Evolutionary conservation across 2,329 filamentous ascomycete species (phyloP).

Genomic region (Pseudogymnoascus sp.): DNA sequence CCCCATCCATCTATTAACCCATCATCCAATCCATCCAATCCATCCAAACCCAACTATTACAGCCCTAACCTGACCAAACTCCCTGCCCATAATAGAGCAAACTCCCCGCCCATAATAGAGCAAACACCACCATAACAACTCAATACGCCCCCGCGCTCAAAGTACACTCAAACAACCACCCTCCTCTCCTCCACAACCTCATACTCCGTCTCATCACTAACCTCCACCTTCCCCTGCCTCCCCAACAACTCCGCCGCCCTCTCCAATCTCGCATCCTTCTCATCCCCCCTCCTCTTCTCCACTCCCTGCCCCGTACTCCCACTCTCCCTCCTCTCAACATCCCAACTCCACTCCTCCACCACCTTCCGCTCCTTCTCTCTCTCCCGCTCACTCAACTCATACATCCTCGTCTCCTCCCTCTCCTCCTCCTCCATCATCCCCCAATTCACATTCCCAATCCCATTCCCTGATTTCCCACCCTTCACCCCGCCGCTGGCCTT

Average conservation of each 20-base stretch:
- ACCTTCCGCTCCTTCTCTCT: background rate
- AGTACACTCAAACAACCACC: background rate
- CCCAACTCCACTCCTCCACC: conserved; percentile 13
- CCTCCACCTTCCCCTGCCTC: background rate
- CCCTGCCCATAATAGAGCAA: background rate
- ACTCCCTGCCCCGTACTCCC: conserved; percentile 30
- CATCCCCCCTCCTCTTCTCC: conserved; percentile 18
- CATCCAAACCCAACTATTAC: background rate
- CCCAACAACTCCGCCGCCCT: conserved; percentile 35
- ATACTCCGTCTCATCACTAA: too few relatives aligned
- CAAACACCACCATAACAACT: background rate
- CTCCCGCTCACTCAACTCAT: background rate
- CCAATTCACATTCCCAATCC: conserved; percentile 13
- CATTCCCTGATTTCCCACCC: conserved; percentile 11
- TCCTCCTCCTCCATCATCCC: background rate
- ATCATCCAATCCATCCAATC: background rate
- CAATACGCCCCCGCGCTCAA: background rate
- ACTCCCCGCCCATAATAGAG: background rate
- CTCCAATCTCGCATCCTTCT: conserved; percentile 26
- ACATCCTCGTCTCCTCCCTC: conserved; percentile 10
- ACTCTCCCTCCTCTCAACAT: conserved; percentile 21
- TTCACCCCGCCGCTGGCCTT: background rate
- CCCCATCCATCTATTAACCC: background rate
- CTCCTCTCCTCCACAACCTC: background rate
- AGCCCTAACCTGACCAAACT: background rate